phyloP scores from a whole-genome alignment of 176 grass and related monocot genomes.

The Cocos nucifera region DNA sequence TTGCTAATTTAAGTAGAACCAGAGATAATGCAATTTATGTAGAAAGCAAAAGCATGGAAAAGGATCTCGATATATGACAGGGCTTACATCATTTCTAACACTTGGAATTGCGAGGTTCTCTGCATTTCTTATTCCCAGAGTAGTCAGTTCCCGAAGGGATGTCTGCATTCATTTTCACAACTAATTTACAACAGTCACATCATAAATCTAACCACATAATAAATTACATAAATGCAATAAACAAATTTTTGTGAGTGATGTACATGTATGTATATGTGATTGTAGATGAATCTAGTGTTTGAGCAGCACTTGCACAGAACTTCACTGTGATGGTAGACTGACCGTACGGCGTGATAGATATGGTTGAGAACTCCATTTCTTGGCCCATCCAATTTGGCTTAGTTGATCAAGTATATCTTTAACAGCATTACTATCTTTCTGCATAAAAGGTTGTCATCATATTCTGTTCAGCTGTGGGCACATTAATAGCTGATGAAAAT shows the following conservation, averaged over 20 bases:
- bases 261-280: neutral
- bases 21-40: too few species aligned
- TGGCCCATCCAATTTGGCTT: conserved; percentile 66
- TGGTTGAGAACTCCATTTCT: conserved; percentile 86
- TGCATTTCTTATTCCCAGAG: conserved; percentile 82
- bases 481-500: neutral
- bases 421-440: conserved; percentile 63
- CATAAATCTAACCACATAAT: neutral
- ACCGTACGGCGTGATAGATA: conserved; percentile 93
- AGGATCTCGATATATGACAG: too few species aligned
- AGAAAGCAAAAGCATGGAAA: too few species aligned
- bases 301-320: conserved; percentile 26
- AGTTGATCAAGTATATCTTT: conserved; percentile 65
- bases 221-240: neutral
- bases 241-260: conserved; percentile 7
- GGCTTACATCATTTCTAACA: conserved; percentile 84
- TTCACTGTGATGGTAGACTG: conserved; percentile 35
- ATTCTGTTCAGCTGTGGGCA: neutral
- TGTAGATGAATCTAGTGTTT: neutral
- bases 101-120: conserved; percentile 94
- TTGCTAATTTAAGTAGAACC: too few species aligned
- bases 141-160: conserved; percentile 74
- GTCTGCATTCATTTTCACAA: conserved; percentile 42
- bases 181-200: conserved; percentile 2
- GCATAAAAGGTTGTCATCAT: conserved; percentile 15